Conservation (phyloP, 495 filamentous ascomycete species). For the Penicillium antarcticum region DNA sequence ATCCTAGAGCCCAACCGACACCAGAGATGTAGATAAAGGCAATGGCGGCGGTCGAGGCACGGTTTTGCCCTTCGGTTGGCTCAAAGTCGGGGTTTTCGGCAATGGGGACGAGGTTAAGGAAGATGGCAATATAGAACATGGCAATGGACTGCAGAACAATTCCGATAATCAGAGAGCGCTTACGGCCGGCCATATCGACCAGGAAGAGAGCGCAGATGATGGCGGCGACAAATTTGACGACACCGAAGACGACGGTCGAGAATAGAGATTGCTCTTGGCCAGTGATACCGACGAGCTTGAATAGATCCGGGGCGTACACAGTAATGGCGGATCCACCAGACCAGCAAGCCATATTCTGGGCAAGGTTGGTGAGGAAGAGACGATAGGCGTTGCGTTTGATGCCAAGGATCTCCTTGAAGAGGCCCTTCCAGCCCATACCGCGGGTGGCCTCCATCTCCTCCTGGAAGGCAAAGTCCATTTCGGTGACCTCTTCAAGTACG, state of each 20-base stretch:
- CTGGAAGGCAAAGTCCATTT: constrained; percentile 56
- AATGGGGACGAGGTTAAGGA: constrained; percentile 17
- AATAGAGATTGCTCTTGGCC: constrained; percentile 53
- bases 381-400: constrained; percentile 35
- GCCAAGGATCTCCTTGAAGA: constrained; percentile 1
- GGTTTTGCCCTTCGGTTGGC: neutral
- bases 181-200: constrained; percentile 13
- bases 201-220: constrained; percentile 44
- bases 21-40: constrained; percentile 14
- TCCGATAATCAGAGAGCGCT: constrained; percentile 9
- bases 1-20: constrained; percentile 14
- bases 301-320: constrained; percentile 22
- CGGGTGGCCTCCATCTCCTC: constrained; percentile 52
- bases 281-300: constrained; percentile 51
- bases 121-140: constrained; percentile 15
- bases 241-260: constrained; percentile 56
- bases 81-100: neutral
- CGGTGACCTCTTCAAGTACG: neutral
- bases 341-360: constrained; percentile 56
- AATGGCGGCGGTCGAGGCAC: constrained; percentile 3
- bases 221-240: constrained; percentile 56
- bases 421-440: constrained; percentile 2
- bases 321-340: constrained; percentile 57
- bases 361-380: constrained; percentile 44
- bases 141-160: constrained; percentile 11